Conservation (phyloP, 2,329 filamentous ascomycete genomes). For the Penicillium nordicum region DNA sequence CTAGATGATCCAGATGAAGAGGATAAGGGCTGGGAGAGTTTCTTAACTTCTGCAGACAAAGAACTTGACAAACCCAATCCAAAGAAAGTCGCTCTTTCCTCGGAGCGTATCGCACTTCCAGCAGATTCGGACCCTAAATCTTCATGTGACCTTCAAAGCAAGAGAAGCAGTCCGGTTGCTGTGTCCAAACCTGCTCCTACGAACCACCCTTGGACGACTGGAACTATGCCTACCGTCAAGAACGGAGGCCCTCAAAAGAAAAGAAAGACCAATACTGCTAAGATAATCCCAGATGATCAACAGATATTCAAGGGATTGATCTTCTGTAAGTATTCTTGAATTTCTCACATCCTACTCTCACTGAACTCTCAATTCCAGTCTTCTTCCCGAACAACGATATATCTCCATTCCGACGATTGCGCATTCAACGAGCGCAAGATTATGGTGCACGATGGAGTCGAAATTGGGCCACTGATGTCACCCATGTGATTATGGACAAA, state of each 20-base stretch:
- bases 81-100: neutral
- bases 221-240: conserved; percentile 12
- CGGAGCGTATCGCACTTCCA: conserved; percentile 1
- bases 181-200: conserved; percentile 1
- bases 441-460: conserved; percentile 71
- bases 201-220: conserved; percentile 15
- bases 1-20: conserved; percentile 27
- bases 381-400: conserved; percentile 81
- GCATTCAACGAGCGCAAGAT: conserved; percentile 71
- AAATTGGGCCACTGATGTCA: conserved; percentile 56
- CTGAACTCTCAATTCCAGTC: conserved; percentile 36
- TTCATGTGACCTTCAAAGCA: neutral
- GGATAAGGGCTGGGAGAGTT: conserved; percentile 16
- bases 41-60: neutral
- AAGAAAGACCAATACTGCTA: conserved; percentile 38
- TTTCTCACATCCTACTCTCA: neutral
- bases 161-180: neutral
- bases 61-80: neutral
- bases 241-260: conserved; percentile 20
- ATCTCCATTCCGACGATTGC: conserved; percentile 61
- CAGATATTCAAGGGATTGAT: conserved; percentile 60
- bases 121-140: conserved; percentile 11
- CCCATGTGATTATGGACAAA: conserved; percentile 77
- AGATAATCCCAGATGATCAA: conserved; percentile 50
- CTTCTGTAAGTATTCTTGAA: conserved; percentile 50